Evolutionary conservation across 192 early-diverging fungal genomes (phyloP).

Genomic region (Cetraspora pellucida): DNA sequence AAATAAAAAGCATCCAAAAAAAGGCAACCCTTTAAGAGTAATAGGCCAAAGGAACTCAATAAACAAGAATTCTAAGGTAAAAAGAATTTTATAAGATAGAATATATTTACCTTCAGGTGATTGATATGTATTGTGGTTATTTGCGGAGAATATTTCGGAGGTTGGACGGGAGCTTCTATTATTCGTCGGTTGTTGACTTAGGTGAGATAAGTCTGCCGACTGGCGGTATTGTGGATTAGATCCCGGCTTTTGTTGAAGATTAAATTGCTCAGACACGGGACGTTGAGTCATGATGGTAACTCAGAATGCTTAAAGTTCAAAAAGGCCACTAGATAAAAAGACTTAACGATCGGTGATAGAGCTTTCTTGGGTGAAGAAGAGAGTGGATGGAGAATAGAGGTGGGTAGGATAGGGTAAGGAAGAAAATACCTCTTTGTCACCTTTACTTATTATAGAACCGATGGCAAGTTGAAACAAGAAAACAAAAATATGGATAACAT

Average conservation of each 20-base stretch:
- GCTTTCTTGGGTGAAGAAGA: conserved; percentile 4
- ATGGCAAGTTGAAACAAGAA: no score
- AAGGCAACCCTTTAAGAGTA: no score
- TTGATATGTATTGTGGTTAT: conserved; percentile 31
- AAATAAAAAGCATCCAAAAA: no score
- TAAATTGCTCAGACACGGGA: conserved; percentile 32
- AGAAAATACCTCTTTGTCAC: conserved; percentile 9
- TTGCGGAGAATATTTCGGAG: conserved; percentile 33
- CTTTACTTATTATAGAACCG: conserved; percentile 20
- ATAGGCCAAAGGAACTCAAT: no score
- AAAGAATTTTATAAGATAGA: no score
- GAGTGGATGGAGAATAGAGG: conserved; percentile 16
- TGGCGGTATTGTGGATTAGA: conserved; percentile 29
- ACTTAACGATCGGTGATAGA: conserved; percentile 5
- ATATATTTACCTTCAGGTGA: conserved; percentile 32
- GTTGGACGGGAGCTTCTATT: conserved; percentile 24
- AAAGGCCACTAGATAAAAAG: conserved; percentile 2
- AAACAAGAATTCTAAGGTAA: no score
- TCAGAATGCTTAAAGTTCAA: neutral
- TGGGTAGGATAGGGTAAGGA: conserved; percentile 14
- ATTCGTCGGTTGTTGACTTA: conserved; percentile 22
- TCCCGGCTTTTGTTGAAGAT: conserved; percentile 30
- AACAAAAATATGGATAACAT: no score
- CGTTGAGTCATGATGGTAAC: conserved; percentile 35
- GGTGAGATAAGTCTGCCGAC: conserved; percentile 28